These are phyloP conservation scores for Henningerozyma blattae DNA, from an alignment of 805 yeast genomes.

Conservation along the genomic window DNA sequence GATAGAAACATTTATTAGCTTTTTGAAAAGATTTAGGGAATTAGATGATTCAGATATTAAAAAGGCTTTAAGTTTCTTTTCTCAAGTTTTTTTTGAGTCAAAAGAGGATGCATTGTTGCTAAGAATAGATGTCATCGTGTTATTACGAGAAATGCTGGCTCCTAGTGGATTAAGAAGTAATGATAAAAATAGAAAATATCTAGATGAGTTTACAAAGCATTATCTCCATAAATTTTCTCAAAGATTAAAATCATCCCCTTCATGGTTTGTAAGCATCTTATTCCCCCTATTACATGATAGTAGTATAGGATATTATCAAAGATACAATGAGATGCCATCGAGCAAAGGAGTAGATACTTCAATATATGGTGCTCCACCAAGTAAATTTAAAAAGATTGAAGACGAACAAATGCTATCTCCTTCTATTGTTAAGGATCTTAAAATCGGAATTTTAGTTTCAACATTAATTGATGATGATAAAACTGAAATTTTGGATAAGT, in stretches of 20 bases:
- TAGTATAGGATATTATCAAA: conserved; percentile 34
- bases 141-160: conserved; percentile 42
- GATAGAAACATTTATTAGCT: conserved; percentile 53
- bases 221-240: conserved; percentile 48
- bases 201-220: conserved; percentile 52
- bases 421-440: conserved; percentile 13
- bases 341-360: conserved; percentile 1
- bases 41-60: conserved; percentile 48
- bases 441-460: conserved; percentile 23
- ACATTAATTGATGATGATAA: conserved; percentile 23
- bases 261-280: conserved; percentile 49
- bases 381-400: conserved; percentile 13
- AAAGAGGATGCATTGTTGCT: conserved; percentile 46
- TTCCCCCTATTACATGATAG: conserved; percentile 45
- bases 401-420: conserved; percentile 15
- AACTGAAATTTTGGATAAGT: conserved; percentile 9
- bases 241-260: conserved; percentile 38
- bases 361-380: conserved; percentile 12
- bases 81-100: conserved; percentile 52
- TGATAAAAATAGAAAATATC: conserved; percentile 40
- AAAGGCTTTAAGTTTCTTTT: conserved; percentile 56
- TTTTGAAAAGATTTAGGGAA: conserved; percentile 50
- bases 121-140: conserved; percentile 62
- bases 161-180: conserved; percentile 36
- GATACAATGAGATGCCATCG: conserved; percentile 27